Evolutionary conservation across 306 rosid genomes (phyloP), one percentile per base, ranked within the genome.

Genomic region (Lupinus albus): DNA sequence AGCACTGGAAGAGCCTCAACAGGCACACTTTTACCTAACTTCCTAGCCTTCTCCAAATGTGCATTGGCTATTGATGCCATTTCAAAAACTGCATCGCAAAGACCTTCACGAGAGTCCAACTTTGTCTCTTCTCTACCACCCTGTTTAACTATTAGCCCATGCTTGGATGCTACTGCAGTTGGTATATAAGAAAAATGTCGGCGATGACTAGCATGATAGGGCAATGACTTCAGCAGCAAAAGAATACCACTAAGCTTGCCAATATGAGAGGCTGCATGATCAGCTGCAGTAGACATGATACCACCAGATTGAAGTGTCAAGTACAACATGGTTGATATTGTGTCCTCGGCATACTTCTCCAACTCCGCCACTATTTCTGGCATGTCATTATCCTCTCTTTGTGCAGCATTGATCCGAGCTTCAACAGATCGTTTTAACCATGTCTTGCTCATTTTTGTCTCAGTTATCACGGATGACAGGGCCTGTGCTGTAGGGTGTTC

Each of bases 401-500:
- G 87, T 11, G 89, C 96, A 32, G 86, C 98, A 20, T 80, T 84
- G 70, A 92, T 86, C 61, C 92, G 76, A 76, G 98, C 95, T 69
- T 92, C 91, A 7, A 92, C 85, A 0, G 93, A 89, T 14, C 87
- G 79, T 77, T 84, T 92, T 68, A 89, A 71, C 93, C 98, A 92
- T 44, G 39, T 77, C 81, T 87, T 92, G 36, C 91, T 84, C 9
- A 92, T 63, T 79, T 81, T 89, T 67, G 82, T 76, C 80, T 85
- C 88, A 1, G 74, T 56, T 46, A 85, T 39, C 45, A 39, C 45
- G 12, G 47, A 67, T 64, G 88, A 80, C 15, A 91, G 88, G 11
- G 96, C 98, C 68, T 70, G 91, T 1, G 96, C 96, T n/a, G 87
- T 77, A 38, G 98, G 96, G 74, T 86, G 93, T 76, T 92, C 96